Conservation (phyloP, 208 protist species). For the Tritrichomonas foetus region DNA sequence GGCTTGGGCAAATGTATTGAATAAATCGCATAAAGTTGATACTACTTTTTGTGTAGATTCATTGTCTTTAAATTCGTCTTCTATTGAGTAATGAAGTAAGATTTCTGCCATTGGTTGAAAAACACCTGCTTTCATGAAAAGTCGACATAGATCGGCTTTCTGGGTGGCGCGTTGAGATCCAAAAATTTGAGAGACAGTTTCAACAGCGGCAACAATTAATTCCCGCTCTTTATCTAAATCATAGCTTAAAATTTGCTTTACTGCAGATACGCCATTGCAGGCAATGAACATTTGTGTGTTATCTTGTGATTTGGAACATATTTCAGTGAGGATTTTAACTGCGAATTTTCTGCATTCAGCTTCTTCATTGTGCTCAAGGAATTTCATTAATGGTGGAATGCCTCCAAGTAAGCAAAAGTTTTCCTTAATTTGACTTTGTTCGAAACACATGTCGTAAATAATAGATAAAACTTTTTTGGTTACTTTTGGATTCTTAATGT, state of each 20-base stretch:
- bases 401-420: slow-evolving; percentile 29
- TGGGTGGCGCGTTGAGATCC: background rate
- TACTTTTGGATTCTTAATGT: background rate
- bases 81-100: background rate
- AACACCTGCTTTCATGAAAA: background rate
- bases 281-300: slow-evolving; percentile 36
- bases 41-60: background rate
- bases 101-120: background rate
- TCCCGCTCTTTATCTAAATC: background rate
- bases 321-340: background rate
- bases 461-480: background rate
- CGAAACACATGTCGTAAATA: background rate
- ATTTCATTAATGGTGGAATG: slow-evolving; percentile 15
- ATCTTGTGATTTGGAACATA: background rate
- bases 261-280: background rate
- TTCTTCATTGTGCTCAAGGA: background rate
- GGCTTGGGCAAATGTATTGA: background rate
- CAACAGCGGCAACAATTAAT: background rate
- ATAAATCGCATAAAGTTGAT: background rate
- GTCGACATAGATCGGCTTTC: background rate
- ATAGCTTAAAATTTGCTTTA: background rate
- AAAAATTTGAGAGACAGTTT: background rate
- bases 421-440: background rate
- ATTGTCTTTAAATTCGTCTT: too few relatives aligned
- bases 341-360: background rate